Percentiles rank a stretch among this genome's conserved stretches.
phyloP scores from a whole-genome alignment of 345 rosid species.

The Hibiscus syriacus region DNA sequence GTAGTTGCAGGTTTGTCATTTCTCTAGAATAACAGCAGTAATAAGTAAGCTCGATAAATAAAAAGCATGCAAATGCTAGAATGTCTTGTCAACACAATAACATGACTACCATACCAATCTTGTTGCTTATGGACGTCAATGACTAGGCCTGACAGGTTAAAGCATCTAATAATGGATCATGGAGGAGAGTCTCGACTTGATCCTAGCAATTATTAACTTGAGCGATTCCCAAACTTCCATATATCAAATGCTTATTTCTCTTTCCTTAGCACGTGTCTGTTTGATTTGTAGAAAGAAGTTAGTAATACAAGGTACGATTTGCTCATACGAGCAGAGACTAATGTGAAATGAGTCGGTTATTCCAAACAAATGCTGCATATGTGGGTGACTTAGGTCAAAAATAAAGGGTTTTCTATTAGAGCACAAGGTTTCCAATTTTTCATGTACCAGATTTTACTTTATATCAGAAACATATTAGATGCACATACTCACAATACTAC shows the following conservation, averaged over 20 bases:
- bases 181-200: not conserved
- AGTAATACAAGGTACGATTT: not conserved
- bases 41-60: not conserved
- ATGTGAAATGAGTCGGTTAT: not conserved
- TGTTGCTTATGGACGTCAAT: not conserved
- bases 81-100: not conserved
- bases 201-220: not conserved
- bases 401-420: not conserved
- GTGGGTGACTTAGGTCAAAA: not conserved
- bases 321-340: not conserved
- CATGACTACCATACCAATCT: not conserved
- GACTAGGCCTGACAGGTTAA: not conserved
- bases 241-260: not conserved
- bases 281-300: not conserved
- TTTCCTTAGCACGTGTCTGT: not conserved
- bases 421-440: constrained; percentile 1
- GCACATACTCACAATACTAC: not conserved
- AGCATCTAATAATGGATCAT: not conserved
- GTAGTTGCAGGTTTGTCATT: too few species aligned
- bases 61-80: not conserved
- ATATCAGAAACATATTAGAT: not conserved
- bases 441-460: not conserved
- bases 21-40: not conserved
- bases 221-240: not conserved
- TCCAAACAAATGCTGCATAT: not conserved